A percentile compares a stretch with the other conserved stretches of the same genome.
These are phyloP conservation scores for Geopyxis carbonaria DNA, from an alignment of 495 filamentous ascomycete genomes.

Conservation along the genomic window DNA sequence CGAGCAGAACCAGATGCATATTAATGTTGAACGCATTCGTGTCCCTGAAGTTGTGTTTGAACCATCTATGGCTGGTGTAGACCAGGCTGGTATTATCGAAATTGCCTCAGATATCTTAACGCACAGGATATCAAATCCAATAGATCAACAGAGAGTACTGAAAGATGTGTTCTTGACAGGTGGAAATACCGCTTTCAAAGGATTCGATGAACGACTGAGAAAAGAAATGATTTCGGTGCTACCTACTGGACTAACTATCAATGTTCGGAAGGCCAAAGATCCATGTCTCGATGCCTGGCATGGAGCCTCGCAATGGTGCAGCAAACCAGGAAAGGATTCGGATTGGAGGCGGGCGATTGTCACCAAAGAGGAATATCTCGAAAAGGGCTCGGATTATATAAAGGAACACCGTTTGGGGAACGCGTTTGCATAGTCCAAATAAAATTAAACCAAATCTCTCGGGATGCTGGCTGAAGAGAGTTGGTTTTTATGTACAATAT, in stretches of 20 bases:
- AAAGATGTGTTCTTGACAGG: conserved; percentile 86
- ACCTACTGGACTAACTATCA: conserved; percentile 46
- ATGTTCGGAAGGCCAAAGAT: conserved; percentile 52
- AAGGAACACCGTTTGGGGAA: conserved; percentile 82
- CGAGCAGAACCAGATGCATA: conserved; percentile 73
- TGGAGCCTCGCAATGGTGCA: conserved; percentile 70
- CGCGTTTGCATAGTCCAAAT: conserved; percentile 31
- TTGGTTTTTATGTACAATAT: too few species aligned
- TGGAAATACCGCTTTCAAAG: conserved; percentile 71
- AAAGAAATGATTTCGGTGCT: conserved; percentile 54
- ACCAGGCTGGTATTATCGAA: conserved; percentile 85
- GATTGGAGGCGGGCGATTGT: conserved; percentile 36
- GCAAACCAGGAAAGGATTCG: conserved; percentile 21
- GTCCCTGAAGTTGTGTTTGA: conserved; percentile 93
- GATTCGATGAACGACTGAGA: conserved; percentile 69
- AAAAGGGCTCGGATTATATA: conserved; percentile 72
- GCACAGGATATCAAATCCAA: conserved; percentile 47
- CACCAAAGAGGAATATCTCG: conserved; percentile 58
- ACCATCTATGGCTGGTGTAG: conserved; percentile 82
- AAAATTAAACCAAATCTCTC: too few species aligned
- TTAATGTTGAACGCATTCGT: conserved; percentile 92
- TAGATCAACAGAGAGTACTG: conserved; percentile 46
- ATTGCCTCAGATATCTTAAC: conserved; percentile 72
- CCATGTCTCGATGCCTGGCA: conserved; percentile 77
- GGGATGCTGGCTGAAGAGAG: too few species aligned